Base-by-base conservation (phyloP, 2,329 filamentous ascomycete species). In the Penicillium brevicompactum region DNA sequence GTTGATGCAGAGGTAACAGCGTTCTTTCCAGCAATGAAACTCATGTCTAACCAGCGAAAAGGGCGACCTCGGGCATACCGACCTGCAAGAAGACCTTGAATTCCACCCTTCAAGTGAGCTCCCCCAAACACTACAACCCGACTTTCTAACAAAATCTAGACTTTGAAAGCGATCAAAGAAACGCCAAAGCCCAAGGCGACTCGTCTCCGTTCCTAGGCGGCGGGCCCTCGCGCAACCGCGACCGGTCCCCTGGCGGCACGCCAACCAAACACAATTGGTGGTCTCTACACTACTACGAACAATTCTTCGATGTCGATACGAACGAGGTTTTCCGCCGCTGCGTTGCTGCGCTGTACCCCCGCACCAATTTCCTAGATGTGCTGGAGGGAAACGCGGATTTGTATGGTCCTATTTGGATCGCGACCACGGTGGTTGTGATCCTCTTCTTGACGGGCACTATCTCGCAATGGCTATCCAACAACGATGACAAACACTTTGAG, bases 231-330 rank as follows among this genome's bases (percentile, higher is more conserved):
- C 64, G 61, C 31, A 72, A 74, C 51, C 73, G 76, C 59, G 75
- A 75, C 60, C 67, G 74, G 40, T 72, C 74, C 49, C 72, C 73
- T 51, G 71, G 72, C 55, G 70, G 70, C 50, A 72, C 70, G n/a
- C 76, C 76, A 14, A 82, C 84, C 57, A 97, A 97, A 78, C 90
- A 90, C 69, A 92, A 88, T 79, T 89, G 97, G 61, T 99, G 94
- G 94, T 87, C 87, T 44, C 81, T 97, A 59, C 86, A 87, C 55
- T 99, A 96, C 81, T 99, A 99, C 79, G 87, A 92, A 53, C 94
- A 96, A 78, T 97, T 94, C 84, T 99, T 99, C 78, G 94, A 99
- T 71, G 93, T 99, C 61, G 94, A 99, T 77, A 97, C 94, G 1
- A 87, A 85, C 57, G 90, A 94, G 50, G 92, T 99, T 18, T 79